phyloP scores from a whole-genome alignment of 305 asterid genomes.

The Fraxinus albicans region DNA sequence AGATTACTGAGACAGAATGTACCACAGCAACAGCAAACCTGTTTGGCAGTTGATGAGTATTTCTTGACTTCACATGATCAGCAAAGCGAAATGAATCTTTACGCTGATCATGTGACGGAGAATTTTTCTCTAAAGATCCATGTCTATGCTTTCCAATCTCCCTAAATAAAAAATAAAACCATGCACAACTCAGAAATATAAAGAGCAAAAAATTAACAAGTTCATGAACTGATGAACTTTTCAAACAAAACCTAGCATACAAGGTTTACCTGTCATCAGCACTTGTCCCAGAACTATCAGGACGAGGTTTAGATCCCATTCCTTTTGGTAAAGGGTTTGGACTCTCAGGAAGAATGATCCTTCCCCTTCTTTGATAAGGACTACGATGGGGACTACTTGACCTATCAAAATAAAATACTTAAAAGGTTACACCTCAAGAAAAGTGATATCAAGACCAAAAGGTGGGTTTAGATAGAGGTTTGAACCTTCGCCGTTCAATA shows the following conservation, averaged over 20 bases:
- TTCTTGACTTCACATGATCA: constrained; percentile 37
- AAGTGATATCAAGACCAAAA: constrained; percentile 22
- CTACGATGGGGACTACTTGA: constrained; percentile 39
- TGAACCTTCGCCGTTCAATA: constrained; percentile 41
- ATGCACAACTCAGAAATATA: constrained; percentile 20
- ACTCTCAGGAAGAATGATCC: constrained; percentile 36
- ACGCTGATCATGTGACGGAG: constrained; percentile 30
- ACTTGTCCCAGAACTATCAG: constrained; percentile 47
- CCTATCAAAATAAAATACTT: constrained; percentile 37
- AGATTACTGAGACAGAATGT: constrained; percentile 5
- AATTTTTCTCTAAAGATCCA: constrained; percentile 37
- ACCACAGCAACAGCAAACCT: constrained; percentile 42
- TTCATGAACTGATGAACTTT: constrained; percentile 3
- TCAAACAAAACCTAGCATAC: constrained; percentile 30
- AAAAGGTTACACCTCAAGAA: neutral
- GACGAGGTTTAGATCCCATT: constrained; percentile 39
- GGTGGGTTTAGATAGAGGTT: constrained; percentile 8
- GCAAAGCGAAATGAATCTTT: constrained; percentile 33
- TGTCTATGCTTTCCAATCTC: constrained; percentile 34
- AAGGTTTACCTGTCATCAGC: constrained; percentile 37
- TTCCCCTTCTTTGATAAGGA: constrained; percentile 36
- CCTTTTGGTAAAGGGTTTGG: constrained; percentile 34
- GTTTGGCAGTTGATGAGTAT: constrained; percentile 40
- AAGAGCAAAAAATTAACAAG: constrained; percentile 5
- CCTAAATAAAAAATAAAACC: constrained; percentile 38